Percentiles rank a stretch among this genome's conserved stretches.
phyloP scores from a whole-genome alignment of 2,329 filamentous ascomycete genomes.

The Colletotrichum sansevieriae region DNA sequence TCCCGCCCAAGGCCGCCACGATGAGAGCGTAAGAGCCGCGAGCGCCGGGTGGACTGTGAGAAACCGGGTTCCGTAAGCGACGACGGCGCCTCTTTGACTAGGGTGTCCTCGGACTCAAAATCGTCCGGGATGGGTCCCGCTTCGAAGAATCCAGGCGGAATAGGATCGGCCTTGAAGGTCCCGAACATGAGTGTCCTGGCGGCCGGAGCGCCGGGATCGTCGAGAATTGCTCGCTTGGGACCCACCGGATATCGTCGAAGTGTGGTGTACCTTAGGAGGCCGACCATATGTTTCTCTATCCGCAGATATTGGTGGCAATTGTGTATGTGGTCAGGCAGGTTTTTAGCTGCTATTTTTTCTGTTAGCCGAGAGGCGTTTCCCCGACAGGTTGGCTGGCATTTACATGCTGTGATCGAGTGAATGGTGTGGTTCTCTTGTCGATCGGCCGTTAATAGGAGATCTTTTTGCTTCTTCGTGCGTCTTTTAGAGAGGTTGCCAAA shows the following conservation, averaged over 20 bases:
- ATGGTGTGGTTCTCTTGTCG: conserved; percentile 15
- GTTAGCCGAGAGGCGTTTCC: neutral
- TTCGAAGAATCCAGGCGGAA: neutral
- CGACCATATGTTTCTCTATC: conserved; percentile 19
- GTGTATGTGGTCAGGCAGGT: neutral
- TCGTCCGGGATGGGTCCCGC: neutral
- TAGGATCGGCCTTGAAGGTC: neutral
- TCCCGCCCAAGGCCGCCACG: conserved; percentile 4
- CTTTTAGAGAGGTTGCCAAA: no score
- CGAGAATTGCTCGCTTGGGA: neutral
- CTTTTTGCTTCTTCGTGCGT: no score
- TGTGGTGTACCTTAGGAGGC: conserved; percentile 10
- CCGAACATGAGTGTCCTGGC: neutral
- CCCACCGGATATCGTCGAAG: neutral
- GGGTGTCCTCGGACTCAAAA: no score
- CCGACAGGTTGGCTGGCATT: neutral
- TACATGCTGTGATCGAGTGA: neutral
- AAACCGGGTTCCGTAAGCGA: no score
- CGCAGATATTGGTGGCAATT: no score
- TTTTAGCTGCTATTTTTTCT: neutral
- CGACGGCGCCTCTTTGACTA: no score
- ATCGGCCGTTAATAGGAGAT: conserved; percentile 22
- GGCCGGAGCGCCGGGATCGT: conserved; percentile 1
- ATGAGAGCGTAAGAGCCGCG: neutral
- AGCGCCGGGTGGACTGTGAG: no score